A percentile compares a stretch with the other conserved stretches of the same genome.
These are phyloP conservation scores for Phoenix roebelenii DNA, from an alignment of 176 grass and related monocot genomes.

Conservation along the genomic window DNA sequence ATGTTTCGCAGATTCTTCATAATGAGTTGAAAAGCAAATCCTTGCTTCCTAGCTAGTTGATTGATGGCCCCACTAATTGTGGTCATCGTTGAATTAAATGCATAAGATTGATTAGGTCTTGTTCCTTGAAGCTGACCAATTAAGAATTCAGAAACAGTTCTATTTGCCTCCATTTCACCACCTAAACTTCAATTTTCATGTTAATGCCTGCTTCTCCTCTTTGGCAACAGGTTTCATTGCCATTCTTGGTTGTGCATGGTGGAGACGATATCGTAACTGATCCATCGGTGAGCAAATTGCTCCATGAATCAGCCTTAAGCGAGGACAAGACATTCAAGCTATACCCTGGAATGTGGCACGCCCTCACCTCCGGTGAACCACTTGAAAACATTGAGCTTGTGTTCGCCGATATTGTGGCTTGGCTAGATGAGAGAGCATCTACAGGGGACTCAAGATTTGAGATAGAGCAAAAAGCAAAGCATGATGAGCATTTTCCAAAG, in stretches of 20 bases:
- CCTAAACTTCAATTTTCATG: too few species aligned
- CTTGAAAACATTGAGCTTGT: constrained; percentile 34
- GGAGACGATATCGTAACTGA: constrained; percentile 46
- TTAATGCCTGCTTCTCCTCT: neutral
- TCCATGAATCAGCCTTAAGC: constrained; percentile 50
- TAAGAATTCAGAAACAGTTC: too few species aligned
- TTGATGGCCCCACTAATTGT: too few species aligned
- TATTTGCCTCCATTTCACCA: too few species aligned
- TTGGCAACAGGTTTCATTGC: constrained; percentile 37
- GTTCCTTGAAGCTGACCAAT: too few species aligned
- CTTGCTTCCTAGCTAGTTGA: too few species aligned
- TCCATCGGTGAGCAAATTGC: constrained; percentile 39
- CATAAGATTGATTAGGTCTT: too few species aligned
- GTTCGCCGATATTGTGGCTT: constrained; percentile 48
- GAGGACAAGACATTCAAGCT: constrained; percentile 60
- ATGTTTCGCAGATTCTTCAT: too few species aligned
- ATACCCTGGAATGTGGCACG: constrained; percentile 72
- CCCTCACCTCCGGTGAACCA: constrained; percentile 32
- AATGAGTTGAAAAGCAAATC: too few species aligned
- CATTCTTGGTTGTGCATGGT: constrained; percentile 56
- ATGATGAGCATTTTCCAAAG: neutral
- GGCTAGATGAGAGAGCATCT: constrained; percentile 31
- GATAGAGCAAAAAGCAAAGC: neutral
- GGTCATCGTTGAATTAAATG: too few species aligned
- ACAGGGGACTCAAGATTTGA: neutral